Percentiles rank a stretch among this genome's conserved stretches.
Evolutionary conservation across 2,329 filamentous ascomycete species (phyloP).

Genomic region (Arthroderma sp.): DNA sequence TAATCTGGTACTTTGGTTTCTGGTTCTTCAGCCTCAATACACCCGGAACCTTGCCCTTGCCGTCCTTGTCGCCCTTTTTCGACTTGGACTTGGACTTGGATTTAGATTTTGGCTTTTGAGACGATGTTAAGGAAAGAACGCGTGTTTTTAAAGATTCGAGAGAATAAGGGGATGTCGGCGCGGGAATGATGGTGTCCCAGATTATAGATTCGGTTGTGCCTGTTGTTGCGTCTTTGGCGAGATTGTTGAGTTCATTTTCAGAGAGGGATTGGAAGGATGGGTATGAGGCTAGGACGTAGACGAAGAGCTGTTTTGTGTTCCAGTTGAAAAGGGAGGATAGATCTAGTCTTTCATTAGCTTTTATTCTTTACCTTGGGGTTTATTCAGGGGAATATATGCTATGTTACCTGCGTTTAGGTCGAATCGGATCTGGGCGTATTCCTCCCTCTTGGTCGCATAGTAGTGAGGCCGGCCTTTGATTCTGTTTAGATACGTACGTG

Average conservation of each 20-base stretch:
- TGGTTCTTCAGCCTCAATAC: slow-evolving; percentile 68
- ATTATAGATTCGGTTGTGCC: slow-evolving; percentile 23
- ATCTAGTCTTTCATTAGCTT: slow-evolving; percentile 38
- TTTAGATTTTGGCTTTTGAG: slow-evolving; percentile 15
- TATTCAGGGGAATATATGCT: slow-evolving; percentile 9
- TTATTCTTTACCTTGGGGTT: not conserved
- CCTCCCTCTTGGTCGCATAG: slow-evolving; percentile 82
- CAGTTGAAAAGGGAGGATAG: slow-evolving; percentile 88
- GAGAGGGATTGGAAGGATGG: slow-evolving; percentile 23
- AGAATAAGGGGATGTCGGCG: slow-evolving; percentile 34
- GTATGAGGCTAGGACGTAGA: slow-evolving; percentile 79
- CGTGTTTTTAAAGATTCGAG: slow-evolving; percentile 24
- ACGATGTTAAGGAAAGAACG: slow-evolving; percentile 10
- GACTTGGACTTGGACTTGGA: slow-evolving; percentile 3
- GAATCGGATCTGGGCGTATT: slow-evolving; percentile 91
- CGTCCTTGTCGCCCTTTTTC: slow-evolving; percentile 10
- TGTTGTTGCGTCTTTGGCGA: slow-evolving; percentile 22
- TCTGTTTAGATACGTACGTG: slow-evolving; percentile 30
- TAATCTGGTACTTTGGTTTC: slow-evolving; percentile 93
- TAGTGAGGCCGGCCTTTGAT: slow-evolving; percentile 90
- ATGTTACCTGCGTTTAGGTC: slow-evolving; percentile 59
- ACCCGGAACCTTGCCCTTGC: slow-evolving; percentile 34
- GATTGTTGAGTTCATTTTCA: not conserved
- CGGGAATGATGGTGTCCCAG: slow-evolving; percentile 66
- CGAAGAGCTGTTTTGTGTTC: slow-evolving; percentile 98